phyloP scores from a whole-genome alignment of 2,329 filamentous ascomycete genomes.

The Pseudogymnoascus sp. region DNA sequence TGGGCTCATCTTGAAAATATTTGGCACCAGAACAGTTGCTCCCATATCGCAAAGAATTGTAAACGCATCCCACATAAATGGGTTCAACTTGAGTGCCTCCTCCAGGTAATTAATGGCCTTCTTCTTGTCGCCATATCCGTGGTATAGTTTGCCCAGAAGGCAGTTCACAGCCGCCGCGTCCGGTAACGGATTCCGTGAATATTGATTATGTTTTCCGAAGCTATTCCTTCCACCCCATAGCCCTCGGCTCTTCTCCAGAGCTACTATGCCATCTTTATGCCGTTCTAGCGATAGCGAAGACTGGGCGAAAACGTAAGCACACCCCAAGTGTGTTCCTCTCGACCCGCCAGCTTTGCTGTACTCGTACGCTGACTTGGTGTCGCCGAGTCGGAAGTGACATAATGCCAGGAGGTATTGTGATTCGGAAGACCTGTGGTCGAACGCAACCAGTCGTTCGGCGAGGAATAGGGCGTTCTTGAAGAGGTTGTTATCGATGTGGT shows the following conservation, averaged over 20 bases:
- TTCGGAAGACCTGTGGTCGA: slow-evolving; percentile 74
- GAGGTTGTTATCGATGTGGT: slow-evolving; percentile 81
- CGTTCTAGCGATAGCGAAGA: slow-evolving; percentile 73
- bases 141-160: slow-evolving; percentile 79
- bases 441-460: slow-evolving; percentile 74
- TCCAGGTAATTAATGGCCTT: slow-evolving; percentile 83
- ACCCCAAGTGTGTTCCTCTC: slow-evolving; percentile 71
- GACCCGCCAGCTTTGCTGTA: slow-evolving; percentile 63
- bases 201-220: slow-evolving; percentile 77
- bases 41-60: slow-evolving; percentile 81
- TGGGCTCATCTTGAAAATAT: slow-evolving; percentile 72
- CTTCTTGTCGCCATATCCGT: slow-evolving; percentile 70
- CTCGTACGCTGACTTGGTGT: slow-evolving; percentile 80
- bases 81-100: slow-evolving; percentile 79
- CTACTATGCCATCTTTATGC: slow-evolving; percentile 71
- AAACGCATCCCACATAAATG: slow-evolving; percentile 98
- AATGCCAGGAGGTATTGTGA: slow-evolving; percentile 75
- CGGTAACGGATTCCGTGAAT: slow-evolving; percentile 62
- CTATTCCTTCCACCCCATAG: slow-evolving; percentile 68
- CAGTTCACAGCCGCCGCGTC: slow-evolving; percentile 80
- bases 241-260: slow-evolving; percentile 73
- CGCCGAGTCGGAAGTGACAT: slow-evolving; percentile 74
- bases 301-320: slow-evolving; percentile 86
- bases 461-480: slow-evolving; percentile 90
- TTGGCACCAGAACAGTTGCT: slow-evolving; percentile 69